Base-by-base conservation (phyloP, 1,284 basidiomycete genomes). In the Rugosomyces carneus region DNA sequence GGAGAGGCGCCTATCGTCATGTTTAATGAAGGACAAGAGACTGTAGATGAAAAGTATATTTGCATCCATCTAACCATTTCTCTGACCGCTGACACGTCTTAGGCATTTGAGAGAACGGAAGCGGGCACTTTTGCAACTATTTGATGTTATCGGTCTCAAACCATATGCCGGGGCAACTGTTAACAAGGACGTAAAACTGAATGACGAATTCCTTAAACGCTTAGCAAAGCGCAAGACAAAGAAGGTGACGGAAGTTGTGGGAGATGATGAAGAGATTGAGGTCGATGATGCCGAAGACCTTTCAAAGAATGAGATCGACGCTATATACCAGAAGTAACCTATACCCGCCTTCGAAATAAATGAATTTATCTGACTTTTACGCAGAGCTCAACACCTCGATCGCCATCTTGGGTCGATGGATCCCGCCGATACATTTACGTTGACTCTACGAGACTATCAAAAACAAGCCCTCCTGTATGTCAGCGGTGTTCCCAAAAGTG, bases 371-470 rank as follows among this genome's bases (percentile, higher is more conserved):
- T 27, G 18, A 45, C 21, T 26, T 3, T 27, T n/a, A 41, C 53
- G 13, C 16, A 94, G 92, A 59, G 94, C 94, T 0, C 89, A 93
- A 58, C 76, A 78, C 55, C 78, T 90, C 51, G 93, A 96, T 60
- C 76, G 70, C 15, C 69, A 70, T 19, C 78, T 99, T 65, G 76
- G 74, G 16, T 86, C 87, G 62, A 91, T 89, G 75, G 85, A 95
- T 24, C 89, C 94, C 3, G 73, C 84, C 0, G 72, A 81, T 2
- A 80, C 83, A 0, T 99, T 99, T 64, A 72, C 80, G 0, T 73
- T 97, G 40, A 83, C 73, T 0, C 67, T 98, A 21, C 80, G 93
- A 37, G 80, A 81, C 23, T 99, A 99, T 65, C 95, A 98, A 60
- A 96, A 93, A 59, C 94, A 99, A 63, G 94, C 93, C 1, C 71